phyloP scores from a whole-genome alignment of 2,329 filamentous ascomycete genomes.

The Pseudogymnoascus pannorum region DNA sequence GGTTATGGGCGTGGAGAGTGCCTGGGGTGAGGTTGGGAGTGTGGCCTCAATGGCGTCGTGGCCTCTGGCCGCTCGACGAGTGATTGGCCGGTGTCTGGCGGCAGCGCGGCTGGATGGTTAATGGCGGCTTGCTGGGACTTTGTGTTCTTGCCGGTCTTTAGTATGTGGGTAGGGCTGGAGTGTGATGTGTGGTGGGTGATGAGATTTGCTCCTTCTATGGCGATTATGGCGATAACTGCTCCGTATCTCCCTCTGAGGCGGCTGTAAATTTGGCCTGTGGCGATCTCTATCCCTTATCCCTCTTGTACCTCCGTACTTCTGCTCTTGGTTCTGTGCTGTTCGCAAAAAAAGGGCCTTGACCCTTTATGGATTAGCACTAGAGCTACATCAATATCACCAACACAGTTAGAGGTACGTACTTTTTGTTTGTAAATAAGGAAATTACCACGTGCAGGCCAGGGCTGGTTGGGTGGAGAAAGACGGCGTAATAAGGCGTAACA shows the following conservation, averaged over 20 bases:
- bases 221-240: background rate
- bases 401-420: background rate
- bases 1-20: background rate
- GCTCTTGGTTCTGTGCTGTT: background rate
- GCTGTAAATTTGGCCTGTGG: slow-evolving; percentile 1
- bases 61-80: background rate
- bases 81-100: background rate
- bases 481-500: background rate
- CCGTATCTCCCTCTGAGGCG: background rate
- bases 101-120: background rate
- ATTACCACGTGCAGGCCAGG: background rate
- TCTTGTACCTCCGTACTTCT: background rate
- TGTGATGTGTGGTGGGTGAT: background rate
- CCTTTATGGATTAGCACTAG: background rate
- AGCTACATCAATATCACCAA: too few relatives aligned
- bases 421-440: background rate
- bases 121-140: background rate
- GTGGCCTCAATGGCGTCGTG: background rate
- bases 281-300: background rate
- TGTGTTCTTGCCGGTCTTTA: background rate
- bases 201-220: background rate
- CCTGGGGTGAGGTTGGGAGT: background rate
- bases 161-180: background rate
- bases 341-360: background rate
- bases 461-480: background rate